Conservation (phyloP, 2,329 filamentous ascomycete genomes). For the Fusarium sulawesiense region DNA sequence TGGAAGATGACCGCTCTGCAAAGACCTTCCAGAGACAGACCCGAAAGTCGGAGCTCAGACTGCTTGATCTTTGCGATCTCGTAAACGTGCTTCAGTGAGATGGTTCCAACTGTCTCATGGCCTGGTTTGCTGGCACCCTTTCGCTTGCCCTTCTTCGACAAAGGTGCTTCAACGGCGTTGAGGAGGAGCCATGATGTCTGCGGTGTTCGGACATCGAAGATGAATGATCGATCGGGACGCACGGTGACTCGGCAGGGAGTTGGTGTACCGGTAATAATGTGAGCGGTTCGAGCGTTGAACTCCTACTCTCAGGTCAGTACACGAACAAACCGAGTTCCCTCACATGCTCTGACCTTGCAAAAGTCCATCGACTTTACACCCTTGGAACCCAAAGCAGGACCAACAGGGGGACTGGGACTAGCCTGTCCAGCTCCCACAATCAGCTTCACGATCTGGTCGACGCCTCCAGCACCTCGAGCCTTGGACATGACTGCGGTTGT, state of each 20-base stretch:
- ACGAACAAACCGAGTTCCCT: background rate
- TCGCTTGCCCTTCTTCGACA: conserved; percentile 77
- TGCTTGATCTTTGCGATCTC: conserved; percentile 99
- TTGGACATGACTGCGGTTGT: conserved; percentile 63
- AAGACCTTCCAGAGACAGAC: conserved; percentile 75
- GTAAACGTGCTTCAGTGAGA: conserved; percentile 95
- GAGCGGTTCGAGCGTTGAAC: conserved; percentile 93
- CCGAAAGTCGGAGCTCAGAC: conserved; percentile 77
- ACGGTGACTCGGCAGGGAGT: conserved; percentile 92
- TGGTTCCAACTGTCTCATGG: conserved; percentile 80
- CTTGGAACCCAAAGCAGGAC: conserved; percentile 95
- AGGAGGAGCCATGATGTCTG: conserved; percentile 93
- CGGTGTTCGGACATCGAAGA: conserved; percentile 92
- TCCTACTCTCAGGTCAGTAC: conserved; percentile 68
- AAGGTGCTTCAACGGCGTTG: conserved; percentile 80
- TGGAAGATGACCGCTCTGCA: conserved; percentile 80
- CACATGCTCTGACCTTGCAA: conserved; percentile 79
- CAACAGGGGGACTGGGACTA: conserved; percentile 93
- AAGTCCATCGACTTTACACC: conserved; percentile 99
- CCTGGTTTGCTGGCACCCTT: conserved; percentile 82
- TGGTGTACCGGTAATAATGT: conserved; percentile 84
- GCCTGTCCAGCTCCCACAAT: conserved; percentile 97
- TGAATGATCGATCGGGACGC: conserved; percentile 91
- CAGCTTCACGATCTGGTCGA: conserved; percentile 90
- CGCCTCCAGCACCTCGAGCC: conserved; percentile 53